Conservation (phyloP, 176 grass and related monocot genomes). For the Carex pumila region DNA sequence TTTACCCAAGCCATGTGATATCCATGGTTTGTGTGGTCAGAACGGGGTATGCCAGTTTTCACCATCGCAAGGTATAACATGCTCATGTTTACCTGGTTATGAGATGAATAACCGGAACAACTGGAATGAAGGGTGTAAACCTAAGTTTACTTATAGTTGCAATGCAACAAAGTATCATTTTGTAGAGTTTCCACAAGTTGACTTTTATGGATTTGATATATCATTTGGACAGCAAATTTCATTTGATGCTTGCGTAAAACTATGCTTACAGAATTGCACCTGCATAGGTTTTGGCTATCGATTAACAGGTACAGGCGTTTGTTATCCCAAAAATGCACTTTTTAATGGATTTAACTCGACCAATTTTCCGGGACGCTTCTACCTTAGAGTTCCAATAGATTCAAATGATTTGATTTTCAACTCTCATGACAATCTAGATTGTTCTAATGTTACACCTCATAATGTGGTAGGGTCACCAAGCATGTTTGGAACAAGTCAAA, state of each 20-base stretch:
- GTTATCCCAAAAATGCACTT: slow-evolving; percentile 43
- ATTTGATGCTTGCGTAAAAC: slow-evolving; percentile 35
- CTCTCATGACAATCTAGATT: slow-evolving; percentile 21
- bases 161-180: slow-evolving; percentile 35
- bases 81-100: slow-evolving; percentile 33
- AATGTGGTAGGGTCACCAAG: slow-evolving; percentile 27
- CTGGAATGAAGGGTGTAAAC: slow-evolving; percentile 64
- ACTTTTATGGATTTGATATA: slow-evolving; percentile 66
- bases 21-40: slow-evolving; percentile 55
- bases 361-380: slow-evolving; percentile 39
- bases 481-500: slow-evolving; percentile 25
- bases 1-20: slow-evolving; percentile 24
- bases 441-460: not conserved
- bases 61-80: slow-evolving; percentile 22
- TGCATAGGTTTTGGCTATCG: slow-evolving; percentile 49
- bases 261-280: slow-evolving; percentile 34
- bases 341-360: slow-evolving; percentile 45
- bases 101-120: slow-evolving; percentile 46
- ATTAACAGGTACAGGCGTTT: slow-evolving; percentile 8
- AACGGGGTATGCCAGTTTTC: slow-evolving; percentile 45
- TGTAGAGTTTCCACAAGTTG: slow-evolving; percentile 29
- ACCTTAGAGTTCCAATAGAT: slow-evolving; percentile 53
- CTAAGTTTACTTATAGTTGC: slow-evolving; percentile 24
- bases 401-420: slow-evolving; percentile 14
- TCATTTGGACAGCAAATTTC: slow-evolving; percentile 17